Evolutionary conservation across 352 stramenopile genomes (phyloP).

Genomic region (Pythium brachiatum): DNA sequence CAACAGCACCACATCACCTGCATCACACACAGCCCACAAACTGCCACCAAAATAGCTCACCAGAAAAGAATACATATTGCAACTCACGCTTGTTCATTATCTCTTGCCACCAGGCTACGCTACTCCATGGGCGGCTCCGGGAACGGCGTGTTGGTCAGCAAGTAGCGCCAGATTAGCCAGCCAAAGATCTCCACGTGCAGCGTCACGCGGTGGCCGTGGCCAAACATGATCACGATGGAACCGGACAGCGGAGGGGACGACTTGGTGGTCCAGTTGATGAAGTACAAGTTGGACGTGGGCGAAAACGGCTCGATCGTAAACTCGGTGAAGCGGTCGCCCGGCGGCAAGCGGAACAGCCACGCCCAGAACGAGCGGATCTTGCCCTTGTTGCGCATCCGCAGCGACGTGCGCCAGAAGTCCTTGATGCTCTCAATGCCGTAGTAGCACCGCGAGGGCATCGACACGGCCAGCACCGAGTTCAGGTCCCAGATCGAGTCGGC

Average conservation of each 20-base stretch:
- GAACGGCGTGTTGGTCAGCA: constrained; percentile 82
- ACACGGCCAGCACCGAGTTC: constrained; percentile 81
- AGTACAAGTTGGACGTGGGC: constrained; percentile 69
- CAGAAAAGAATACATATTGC: background rate
- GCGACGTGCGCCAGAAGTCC: constrained; percentile 80
- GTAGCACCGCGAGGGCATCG: constrained; percentile 84
- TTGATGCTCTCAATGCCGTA: constrained; percentile 87
- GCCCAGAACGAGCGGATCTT: constrained; percentile 87
- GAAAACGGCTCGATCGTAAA: constrained; percentile 81
- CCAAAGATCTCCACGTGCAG: constrained; percentile 84
- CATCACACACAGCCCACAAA: background rate
- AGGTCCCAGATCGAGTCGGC: constrained; percentile 83
- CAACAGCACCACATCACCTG: background rate
- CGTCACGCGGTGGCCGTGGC: constrained; percentile 75
- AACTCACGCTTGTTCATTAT: background rate
- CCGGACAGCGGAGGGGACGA: constrained; percentile 64
- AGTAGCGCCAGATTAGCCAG: constrained; percentile 84
- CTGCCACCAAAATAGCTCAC: constrained; percentile 13
- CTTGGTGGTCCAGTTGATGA: constrained; percentile 84
- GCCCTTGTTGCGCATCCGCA: constrained; percentile 86
- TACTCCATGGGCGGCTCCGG: constrained; percentile 50
- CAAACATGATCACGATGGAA: constrained; percentile 86
- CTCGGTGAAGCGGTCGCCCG: constrained; percentile 70
- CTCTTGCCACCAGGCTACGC: too few species aligned
- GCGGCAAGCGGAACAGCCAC: constrained; percentile 75